Base-by-base conservation (phyloP, 306 rosid genomes). In the Trichosanthes cucumerina region DNA sequence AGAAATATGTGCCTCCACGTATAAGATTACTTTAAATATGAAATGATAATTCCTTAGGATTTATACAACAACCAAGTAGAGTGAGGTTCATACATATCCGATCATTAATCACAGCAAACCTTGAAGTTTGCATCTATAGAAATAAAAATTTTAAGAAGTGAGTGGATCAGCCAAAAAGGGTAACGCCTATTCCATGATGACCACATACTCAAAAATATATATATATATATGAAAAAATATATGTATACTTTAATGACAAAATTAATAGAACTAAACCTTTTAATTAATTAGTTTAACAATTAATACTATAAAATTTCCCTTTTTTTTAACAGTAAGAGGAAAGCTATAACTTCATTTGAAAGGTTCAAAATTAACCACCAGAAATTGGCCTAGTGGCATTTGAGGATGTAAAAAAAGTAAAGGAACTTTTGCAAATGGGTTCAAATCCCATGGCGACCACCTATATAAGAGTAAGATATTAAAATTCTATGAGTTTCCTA, bases 101-200 rank as follows among this genome's bases (percentile, higher is more conserved):
- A 3, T 41, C 76, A 44, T 23, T 69, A 10, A 44, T 3, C n/a
- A 23, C 75, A 21, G 34, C 6, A 69, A 39, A 12, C 36, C 21
- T 69, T 19, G 39, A 68, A n/a, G 31, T 68, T 68, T 39, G 52
- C 28, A 68, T 9, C 28, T 34, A 9, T 38, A 68, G 7, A 19
- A 68, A 68, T 38, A 41, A 39, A 81, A 16, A 2, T 18, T 63
- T 23, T 50, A 79, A 52, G 3, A 78, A 79, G 80, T 84, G 58
- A 84, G 79, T 64, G 57, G 58, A 33, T 63, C 77, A 73, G 39
- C 47, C 12, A 59, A 28, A 21, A 75, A 43, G 69, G 78, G 36
- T 15, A 59, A 12, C 23, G 16, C 53, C 10, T 33, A 38, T 50
- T 64, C 41, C 39, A 44, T 64, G 53, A 21, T 24, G 23, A 23